phyloP scores from a whole-genome alignment of 805 yeast genomes.

The Metschnikowia matae region DNA sequence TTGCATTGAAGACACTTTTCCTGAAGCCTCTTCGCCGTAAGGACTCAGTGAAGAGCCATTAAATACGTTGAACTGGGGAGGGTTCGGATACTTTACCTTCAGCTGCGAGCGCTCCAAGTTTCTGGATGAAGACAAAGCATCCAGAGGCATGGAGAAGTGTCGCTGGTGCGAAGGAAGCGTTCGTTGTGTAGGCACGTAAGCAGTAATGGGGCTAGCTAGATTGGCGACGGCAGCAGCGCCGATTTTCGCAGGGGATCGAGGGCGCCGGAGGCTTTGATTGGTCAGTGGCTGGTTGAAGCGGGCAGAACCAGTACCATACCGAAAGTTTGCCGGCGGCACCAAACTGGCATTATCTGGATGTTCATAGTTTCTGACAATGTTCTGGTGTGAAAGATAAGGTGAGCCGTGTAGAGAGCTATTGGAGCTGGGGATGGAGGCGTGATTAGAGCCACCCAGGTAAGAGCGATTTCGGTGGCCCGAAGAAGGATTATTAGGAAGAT shows the following conservation, averaged over 20 bases:
- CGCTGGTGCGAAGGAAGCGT: conserved; percentile 33
- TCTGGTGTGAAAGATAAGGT: conserved; percentile 7
- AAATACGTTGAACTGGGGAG: not conserved
- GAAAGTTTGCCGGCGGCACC: conserved; percentile 32
- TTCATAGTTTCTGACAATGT: conserved; percentile 9
- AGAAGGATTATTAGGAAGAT: not conserved
- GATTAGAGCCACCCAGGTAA: not conserved
- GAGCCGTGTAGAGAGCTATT: conserved; percentile 5
- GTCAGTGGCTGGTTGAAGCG: conserved; percentile 11
- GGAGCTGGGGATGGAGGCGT: not conserved
- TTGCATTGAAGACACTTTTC: conserved; percentile 35
- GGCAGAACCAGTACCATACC: conserved; percentile 31
- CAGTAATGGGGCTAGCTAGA: conserved; percentile 35
- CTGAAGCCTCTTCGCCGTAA: conserved; percentile 7
- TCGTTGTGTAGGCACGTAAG: conserved; percentile 22
- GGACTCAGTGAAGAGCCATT: not conserved
- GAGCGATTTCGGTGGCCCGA: conserved; percentile 1
- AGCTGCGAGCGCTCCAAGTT: conserved; percentile 4
- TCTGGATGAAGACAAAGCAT: not conserved
- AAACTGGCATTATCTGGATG: conserved; percentile 27
- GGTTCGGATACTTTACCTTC: not conserved
- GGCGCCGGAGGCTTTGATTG: conserved; percentile 28
- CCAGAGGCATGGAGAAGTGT: conserved; percentile 43
- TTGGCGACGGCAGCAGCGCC: conserved; percentile 70
- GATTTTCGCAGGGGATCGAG: conserved; percentile 63